These are phyloP conservation scores for Cercospora janseana DNA, from an alignment of 2,329 filamentous ascomycete genomes.

Conservation along the genomic window DNA sequence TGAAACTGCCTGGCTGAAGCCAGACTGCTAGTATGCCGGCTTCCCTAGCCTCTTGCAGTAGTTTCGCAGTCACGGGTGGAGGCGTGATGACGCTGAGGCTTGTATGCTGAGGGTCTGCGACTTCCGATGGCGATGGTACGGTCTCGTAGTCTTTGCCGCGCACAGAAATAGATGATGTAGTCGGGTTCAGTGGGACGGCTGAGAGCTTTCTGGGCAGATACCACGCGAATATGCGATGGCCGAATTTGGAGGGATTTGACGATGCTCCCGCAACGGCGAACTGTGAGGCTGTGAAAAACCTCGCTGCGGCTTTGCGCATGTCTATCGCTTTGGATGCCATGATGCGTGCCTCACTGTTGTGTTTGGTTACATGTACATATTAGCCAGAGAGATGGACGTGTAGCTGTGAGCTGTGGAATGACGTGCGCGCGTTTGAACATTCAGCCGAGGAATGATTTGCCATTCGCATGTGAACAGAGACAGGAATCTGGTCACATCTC, in stretches of 20 bases:
- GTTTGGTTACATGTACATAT: not conserved
- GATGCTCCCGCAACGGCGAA: constrained; percentile 92
- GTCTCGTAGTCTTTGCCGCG: constrained; percentile 60
- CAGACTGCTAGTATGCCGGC: constrained; percentile 74
- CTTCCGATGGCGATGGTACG: constrained; percentile 61
- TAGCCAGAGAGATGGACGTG: not conserved
- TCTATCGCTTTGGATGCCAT: constrained; percentile 16
- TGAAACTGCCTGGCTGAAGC: constrained; percentile 87
- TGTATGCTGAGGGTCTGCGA: constrained; percentile 67
- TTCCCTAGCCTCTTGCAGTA: constrained; percentile 74
- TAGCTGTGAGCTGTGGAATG: constrained; percentile 1
- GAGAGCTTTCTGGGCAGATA: constrained; percentile 74
- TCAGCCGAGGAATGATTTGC: not conserved
- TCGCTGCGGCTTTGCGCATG: constrained; percentile 69
- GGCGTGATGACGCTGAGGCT: constrained; percentile 85
- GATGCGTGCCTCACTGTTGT: not conserved
- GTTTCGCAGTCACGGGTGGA: constrained; percentile 68
- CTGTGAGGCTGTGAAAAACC: constrained; percentile 75
- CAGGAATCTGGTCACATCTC: not conserved
- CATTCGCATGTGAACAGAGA: not conserved
- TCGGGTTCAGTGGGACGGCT: constrained; percentile 81
- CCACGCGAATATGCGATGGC: constrained; percentile 89
- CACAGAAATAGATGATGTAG: constrained; percentile 62
- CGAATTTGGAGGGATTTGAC: constrained; percentile 80
- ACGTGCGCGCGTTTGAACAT: constrained; percentile 10